phyloP scores from a whole-genome alignment of 768 basidiomycete genomes.

The Mycena vitilis region DNA sequence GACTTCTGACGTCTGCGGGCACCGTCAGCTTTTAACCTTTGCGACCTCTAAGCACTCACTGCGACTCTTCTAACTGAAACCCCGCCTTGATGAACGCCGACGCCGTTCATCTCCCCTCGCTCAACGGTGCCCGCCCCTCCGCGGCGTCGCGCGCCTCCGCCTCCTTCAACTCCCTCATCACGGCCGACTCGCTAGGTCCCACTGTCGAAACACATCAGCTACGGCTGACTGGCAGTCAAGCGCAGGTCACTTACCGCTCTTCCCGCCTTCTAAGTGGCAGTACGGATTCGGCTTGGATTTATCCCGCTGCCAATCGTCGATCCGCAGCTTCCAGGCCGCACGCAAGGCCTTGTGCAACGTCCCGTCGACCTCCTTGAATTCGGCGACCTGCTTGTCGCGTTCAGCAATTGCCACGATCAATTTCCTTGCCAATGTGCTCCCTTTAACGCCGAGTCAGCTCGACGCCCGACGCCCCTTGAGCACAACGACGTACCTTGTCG shows the following conservation, averaged over 20 bases:
- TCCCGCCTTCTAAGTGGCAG: too few species aligned
- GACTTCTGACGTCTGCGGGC: constrained; percentile 1
- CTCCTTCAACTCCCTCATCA: neutral
- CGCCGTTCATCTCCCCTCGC: neutral
- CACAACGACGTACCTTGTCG: neutral
- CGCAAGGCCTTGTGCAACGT: constrained; percentile 1
- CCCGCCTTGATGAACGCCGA: constrained; percentile 10
- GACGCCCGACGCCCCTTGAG: too few species aligned
- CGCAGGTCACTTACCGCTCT: too few species aligned
- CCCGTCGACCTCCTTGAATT: constrained; percentile 10
- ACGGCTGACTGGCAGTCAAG: too few species aligned
- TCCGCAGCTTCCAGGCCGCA: constrained; percentile 8
- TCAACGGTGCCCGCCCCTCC: neutral
- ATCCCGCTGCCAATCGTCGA: constrained; percentile 22
- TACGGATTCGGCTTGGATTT: constrained; percentile 11
- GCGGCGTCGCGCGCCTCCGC: constrained; percentile 5
- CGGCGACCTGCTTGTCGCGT: constrained; percentile 13
- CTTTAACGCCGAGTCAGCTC: neutral
- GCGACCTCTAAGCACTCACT: neutral
- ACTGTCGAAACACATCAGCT: neutral
- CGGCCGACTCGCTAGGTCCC: constrained; percentile 1
- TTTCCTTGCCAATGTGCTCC: neutral
- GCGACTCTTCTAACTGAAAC: constrained; percentile 8
- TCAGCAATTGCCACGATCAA: constrained; percentile 27
- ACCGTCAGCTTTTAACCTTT: too few species aligned